Conservation (phyloP, 306 rosid species). For the Herpetospermum pedunculosum region DNA sequence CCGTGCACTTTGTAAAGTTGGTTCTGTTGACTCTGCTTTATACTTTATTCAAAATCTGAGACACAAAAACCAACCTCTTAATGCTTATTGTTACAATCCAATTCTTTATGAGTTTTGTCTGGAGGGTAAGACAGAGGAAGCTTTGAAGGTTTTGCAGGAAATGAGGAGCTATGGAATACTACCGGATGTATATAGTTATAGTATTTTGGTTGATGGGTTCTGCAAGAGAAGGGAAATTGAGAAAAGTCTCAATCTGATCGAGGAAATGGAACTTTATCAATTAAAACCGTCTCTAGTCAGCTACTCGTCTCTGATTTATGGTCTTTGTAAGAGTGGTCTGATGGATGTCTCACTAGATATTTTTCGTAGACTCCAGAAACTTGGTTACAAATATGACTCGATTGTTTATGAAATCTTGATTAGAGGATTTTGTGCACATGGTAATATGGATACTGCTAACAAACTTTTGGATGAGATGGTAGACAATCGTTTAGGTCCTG, state of each 20-base stretch:
- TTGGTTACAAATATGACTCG: conserved; percentile 33
- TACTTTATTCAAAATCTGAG: conserved; percentile 26
- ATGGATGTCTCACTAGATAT: conserved; percentile 17
- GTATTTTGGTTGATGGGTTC: conserved; percentile 43
- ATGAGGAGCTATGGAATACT: conserved; percentile 33
- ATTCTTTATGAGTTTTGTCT: conserved; percentile 34
- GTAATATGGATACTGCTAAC: conserved; percentile 33
- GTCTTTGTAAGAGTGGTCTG: conserved; percentile 33
- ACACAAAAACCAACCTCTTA: conserved; percentile 26
- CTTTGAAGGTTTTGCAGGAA: conserved; percentile 35
- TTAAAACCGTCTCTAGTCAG: conserved; percentile 41
- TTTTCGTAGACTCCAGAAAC: conserved; percentile 20
- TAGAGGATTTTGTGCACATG: conserved; percentile 31
- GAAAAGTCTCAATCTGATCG: conserved; percentile 22
- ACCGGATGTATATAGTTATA: conserved; percentile 54
- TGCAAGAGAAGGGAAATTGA: conserved; percentile 31
- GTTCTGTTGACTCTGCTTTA: conserved; percentile 26
- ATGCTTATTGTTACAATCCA: conserved; percentile 41
- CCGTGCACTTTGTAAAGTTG: conserved; percentile 46
- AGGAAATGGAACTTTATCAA: conserved; percentile 28
- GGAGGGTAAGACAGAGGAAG: conserved; percentile 26
- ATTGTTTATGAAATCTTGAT: conserved; percentile 35
- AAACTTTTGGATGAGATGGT: conserved; percentile 39
- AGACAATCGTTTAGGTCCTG: conserved; percentile 22
- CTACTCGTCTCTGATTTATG: conserved; percentile 39